Evolutionary conservation across 2,329 filamentous ascomycete genomes (phyloP).

Genomic region (Arthrobotrys pseudoclavata): DNA sequence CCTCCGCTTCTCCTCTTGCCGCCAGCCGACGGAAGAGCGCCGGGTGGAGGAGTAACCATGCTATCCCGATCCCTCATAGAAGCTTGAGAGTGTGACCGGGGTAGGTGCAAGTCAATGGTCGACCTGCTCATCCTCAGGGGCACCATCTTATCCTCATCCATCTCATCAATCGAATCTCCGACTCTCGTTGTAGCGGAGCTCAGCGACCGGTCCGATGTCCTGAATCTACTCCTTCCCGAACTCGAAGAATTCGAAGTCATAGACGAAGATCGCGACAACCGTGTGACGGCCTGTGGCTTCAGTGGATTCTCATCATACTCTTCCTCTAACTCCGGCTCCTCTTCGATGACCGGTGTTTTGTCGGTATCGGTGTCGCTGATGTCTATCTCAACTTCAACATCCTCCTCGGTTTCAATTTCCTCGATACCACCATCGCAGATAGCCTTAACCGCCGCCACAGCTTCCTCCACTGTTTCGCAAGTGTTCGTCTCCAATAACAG

Average conservation of each 20-base stretch:
- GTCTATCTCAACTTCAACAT: slow-evolving; percentile 57
- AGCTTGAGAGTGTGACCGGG: slow-evolving; percentile 45
- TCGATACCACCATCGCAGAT: slow-evolving; percentile 55
- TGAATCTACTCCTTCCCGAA: slow-evolving; percentile 47
- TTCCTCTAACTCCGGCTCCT: slow-evolving; percentile 51
- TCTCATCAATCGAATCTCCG: slow-evolving; percentile 56
- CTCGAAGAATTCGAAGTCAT: slow-evolving; percentile 55
- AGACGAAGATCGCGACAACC: slow-evolving; percentile 55
- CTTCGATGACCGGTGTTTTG: slow-evolving; percentile 57
- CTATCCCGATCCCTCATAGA: slow-evolving; percentile 53
- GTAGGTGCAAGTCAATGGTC: slow-evolving; percentile 42
- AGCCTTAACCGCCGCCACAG: slow-evolving; percentile 48
- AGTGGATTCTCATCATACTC: slow-evolving; percentile 55
- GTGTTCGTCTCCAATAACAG: slow-evolving; percentile 38
- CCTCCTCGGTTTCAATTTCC: slow-evolving; percentile 57
- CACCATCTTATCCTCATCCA: slow-evolving; percentile 54
- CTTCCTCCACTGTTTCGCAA: slow-evolving; percentile 46
- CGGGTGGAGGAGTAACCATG: slow-evolving; percentile 50
- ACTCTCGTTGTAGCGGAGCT: slow-evolving; percentile 48
- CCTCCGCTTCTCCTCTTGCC: slow-evolving; percentile 50
- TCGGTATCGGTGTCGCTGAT: slow-evolving; percentile 58
- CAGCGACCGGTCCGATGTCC: slow-evolving; percentile 52
- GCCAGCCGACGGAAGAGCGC: slow-evolving; percentile 5
- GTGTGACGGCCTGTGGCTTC: slow-evolving; percentile 43
- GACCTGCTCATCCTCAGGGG: slow-evolving; percentile 55